These are phyloP conservation scores for Ceratobasidium sp. DNA, from an alignment of 1,284 basidiomycete genomes.

Conservation along the genomic window DNA sequence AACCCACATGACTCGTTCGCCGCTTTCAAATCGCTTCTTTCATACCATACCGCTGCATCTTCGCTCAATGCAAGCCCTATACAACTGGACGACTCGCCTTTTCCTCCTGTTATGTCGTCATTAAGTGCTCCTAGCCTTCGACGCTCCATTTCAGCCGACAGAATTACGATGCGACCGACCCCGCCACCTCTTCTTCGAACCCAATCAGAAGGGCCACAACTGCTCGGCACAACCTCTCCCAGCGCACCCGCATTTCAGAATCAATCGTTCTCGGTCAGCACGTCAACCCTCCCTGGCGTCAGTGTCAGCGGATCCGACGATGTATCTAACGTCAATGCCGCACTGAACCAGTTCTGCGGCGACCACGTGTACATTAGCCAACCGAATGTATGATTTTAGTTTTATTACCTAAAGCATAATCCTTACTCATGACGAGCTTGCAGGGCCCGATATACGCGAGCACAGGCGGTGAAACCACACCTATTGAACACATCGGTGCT, in stretches of 20 bases:
- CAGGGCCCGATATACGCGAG: no score
- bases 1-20: background rate
- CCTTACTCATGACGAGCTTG: no score
- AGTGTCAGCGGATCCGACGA: background rate
- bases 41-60: slow-evolving; percentile 19
- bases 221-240: background rate
- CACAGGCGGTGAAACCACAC: no score
- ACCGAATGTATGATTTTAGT: background rate
- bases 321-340: slow-evolving; percentile 3
- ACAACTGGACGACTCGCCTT: background rate
- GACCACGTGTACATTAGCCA: slow-evolving; percentile 17
- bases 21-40: slow-evolving; percentile 10
- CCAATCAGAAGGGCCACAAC: background rate
- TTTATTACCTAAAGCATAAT: no score
- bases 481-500: background rate
- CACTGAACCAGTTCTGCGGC: slow-evolving; percentile 24
- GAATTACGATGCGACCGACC: slow-evolving; percentile 25
- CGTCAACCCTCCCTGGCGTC: background rate
- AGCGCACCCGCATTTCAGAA: background rate
- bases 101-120: background rate
- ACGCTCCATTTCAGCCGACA: slow-evolving; percentile 36
- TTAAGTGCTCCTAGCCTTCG: background rate
- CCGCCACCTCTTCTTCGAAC: slow-evolving; percentile 32
- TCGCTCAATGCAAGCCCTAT: slow-evolving; percentile 4
- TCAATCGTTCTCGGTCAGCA: no score